A percentile compares a stretch with the other conserved stretches of the same genome.
Evolutionary conservation across 192 early-diverging fungal genomes (phyloP).

Genomic region (Chytriomyces sp.): DNA sequence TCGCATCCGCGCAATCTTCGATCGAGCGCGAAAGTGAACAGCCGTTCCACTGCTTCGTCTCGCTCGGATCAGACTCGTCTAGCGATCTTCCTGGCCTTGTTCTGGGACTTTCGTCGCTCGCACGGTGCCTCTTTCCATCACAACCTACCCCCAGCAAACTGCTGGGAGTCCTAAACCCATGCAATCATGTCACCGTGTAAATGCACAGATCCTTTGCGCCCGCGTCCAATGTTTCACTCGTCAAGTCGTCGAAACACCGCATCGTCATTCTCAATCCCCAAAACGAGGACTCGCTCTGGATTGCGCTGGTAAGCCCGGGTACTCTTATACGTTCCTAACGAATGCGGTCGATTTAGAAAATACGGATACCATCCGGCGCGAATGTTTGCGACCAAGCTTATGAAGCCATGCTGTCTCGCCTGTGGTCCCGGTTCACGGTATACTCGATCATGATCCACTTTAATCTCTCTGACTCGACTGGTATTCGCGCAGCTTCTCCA

Average conservation of each 20-base stretch:
- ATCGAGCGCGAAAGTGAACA: too few relatives aligned
- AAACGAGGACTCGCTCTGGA: neutral
- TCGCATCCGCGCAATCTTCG: too few relatives aligned
- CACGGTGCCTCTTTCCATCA: neutral
- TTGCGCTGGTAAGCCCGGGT: neutral
- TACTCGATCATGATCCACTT: neutral
- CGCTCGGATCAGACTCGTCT: too few relatives aligned
- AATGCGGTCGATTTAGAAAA: neutral
- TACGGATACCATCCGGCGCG: neutral
- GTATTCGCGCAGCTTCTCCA: neutral
- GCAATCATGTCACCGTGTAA: too few relatives aligned
- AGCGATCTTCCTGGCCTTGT: neutral
- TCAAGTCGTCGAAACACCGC: neutral
- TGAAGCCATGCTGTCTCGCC: too few relatives aligned
- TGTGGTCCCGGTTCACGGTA: conserved; percentile 1
- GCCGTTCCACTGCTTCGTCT: too few relatives aligned
- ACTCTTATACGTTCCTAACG: neutral
- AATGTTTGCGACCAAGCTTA: too few relatives aligned
- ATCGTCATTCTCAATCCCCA: neutral
- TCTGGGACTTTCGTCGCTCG: neutral
- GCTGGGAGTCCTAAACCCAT: too few relatives aligned
- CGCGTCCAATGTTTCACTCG: neutral
- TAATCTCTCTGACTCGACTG: neutral
- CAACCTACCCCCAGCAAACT: too few relatives aligned
- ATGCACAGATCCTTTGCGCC: too few relatives aligned